Base-by-base conservation (phyloP, 2,329 filamentous ascomycete species). In the Pseudogymnoascus sp. region DNA sequence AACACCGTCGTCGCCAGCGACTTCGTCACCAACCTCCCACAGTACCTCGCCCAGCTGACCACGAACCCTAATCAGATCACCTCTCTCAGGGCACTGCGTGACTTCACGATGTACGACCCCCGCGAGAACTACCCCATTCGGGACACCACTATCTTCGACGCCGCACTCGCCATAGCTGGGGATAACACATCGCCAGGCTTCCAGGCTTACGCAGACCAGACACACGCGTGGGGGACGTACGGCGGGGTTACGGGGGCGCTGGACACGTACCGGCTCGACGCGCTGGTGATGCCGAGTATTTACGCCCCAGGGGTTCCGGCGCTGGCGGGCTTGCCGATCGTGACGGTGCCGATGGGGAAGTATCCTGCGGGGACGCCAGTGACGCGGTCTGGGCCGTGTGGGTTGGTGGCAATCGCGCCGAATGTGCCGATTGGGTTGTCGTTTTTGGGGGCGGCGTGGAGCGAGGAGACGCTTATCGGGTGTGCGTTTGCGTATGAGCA, bases 401-500 rank as follows among this genome's bases (percentile, higher is more conserved):
- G 19, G 58, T 65, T 23, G 62, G 66, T 49, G 35, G 30, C 22
- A 45, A 65, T 28, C 61, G 66, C 23, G 19, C 59, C 14, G 38
- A 39, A n/a, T 58, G 65, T 25, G 63, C 60, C 58, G 19, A 59
- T 88, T 68, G 87, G 87, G 0, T 73, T 90, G 9, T 79, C 78
- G 6, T 89, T 90, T 67, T 74, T 88, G 52, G 88, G 86, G 0
- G 72, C 73, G 2, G 79, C 78, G 58, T 90, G 83, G 75, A 82
- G 78, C 36, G 87, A 90, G 71, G 82, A 81, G 67, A 77, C 73
- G 30, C 69, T 91, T 66, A 82, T 90, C 63, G 83, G 82, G 0
- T 80, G 85, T 69, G 87, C 86, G 5, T 89, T 87, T 76, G 86
- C 84, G 3, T 89, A 84, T 72, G 87, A 91, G 75, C 69, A 70